Percentiles rank a stretch among this genome's conserved stretches.
Evolutionary conservation across 352 stramenopile species (phyloP).

Genomic region (Peronospora belbahrii): DNA sequence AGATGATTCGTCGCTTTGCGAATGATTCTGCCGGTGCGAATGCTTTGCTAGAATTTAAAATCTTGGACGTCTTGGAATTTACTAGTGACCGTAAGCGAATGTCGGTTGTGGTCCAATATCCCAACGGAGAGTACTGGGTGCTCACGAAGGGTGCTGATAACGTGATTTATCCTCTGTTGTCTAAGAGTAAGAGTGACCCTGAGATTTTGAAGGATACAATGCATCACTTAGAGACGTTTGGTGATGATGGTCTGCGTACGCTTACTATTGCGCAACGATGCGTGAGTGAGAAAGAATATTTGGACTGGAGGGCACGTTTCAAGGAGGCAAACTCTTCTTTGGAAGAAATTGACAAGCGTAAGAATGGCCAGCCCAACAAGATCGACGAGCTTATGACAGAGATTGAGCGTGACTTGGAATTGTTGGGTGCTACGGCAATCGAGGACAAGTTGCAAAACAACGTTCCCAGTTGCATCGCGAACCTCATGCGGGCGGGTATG

Average conservation of each 20-base stretch:
- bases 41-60: conserved; percentile 59
- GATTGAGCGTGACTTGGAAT: conserved; percentile 72
- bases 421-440: conserved; percentile 88
- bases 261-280: conserved; percentile 63
- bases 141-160: conserved; percentile 91
- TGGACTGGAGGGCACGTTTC: conserved; percentile 54
- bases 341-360: conserved; percentile 77
- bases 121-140: conserved; percentile 58
- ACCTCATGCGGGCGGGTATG: conserved; percentile 82
- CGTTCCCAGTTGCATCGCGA: conserved; percentile 82
- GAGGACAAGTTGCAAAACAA: conserved; percentile 91
- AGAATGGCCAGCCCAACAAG: conserved; percentile 50
- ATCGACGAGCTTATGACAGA: conserved; percentile 70
- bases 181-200: conserved; percentile 45
- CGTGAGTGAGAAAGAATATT: conserved; percentile 53
- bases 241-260: conserved; percentile 77
- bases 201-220: conserved; percentile 53
- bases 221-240: conserved; percentile 71
- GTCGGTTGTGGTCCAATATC: conserved; percentile 68
- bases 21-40: conserved; percentile 26
- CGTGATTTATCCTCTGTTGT: conserved; percentile 81
- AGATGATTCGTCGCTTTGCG: conserved; percentile 25
- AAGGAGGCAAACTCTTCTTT: conserved; percentile 57
- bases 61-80: conserved; percentile 95
- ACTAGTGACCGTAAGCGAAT: conserved; percentile 85